Evolutionary conservation across 164 flowering plant species (phyloP).

Genomic region (Brasenia schreberi): DNA sequence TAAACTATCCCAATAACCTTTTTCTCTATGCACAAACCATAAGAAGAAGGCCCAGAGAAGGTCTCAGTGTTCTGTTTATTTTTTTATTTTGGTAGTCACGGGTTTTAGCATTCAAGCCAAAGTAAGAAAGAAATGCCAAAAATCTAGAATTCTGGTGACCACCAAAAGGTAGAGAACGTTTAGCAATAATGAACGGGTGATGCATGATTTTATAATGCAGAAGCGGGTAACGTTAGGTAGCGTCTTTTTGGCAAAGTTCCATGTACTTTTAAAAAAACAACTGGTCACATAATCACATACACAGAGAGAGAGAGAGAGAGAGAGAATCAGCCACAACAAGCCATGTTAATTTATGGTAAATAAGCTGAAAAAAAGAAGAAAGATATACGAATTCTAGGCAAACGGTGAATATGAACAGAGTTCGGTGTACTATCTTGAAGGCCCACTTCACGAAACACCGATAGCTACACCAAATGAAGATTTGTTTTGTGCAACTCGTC

Average conservation of each 20-base stretch:
- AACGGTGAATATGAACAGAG: too few species aligned
- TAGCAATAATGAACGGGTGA: neutral
- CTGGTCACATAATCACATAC: neutral
- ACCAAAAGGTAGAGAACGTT: neutral
- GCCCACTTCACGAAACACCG: too few species aligned
- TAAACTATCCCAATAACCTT: neutral
- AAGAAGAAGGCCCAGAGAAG: neutral
- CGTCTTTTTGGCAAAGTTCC: neutral
- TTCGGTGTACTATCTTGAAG: too few species aligned
- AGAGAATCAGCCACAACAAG: neutral
- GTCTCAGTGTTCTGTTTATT: too few species aligned
- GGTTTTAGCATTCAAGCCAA: neutral
- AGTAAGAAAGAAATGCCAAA: neutral
- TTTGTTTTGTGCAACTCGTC: too few species aligned
- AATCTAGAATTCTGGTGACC: neutral
- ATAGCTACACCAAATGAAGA: too few species aligned
- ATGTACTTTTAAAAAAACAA: neutral
- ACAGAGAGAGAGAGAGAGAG: too few species aligned
- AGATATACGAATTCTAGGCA: too few species aligned
- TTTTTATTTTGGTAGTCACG: too few species aligned
- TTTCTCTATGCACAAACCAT: too few species aligned
- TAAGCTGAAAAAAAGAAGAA: neutral
- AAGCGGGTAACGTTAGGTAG: too few species aligned
- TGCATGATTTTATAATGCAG: neutral
- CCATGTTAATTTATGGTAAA: neutral